Evolutionary conservation across 768 basidiomycete species (phyloP), one percentile per base, ranked within the genome.

Genomic region (Leucogyrophana mollusca): DNA sequence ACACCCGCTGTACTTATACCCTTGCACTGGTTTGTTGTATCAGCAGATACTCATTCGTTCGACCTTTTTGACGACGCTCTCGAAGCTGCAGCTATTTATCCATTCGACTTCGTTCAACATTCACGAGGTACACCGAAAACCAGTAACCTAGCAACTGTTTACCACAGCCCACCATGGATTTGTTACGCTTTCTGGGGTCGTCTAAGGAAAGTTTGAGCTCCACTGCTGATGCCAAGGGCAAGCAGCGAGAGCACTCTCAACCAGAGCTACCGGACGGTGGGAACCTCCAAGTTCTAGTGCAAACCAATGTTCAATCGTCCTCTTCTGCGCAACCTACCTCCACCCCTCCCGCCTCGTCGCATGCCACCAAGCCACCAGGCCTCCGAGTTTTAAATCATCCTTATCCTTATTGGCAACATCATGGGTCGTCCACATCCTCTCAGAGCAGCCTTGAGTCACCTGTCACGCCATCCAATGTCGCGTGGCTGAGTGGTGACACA

Each of bases 401-500:
- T 10, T 66, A 62, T 48, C 65, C 64, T 20, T 69, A 62, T 40
- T 63, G 67, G 67, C 64, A 66, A 24, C 58, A 56, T n/a, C 65
- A 66, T 41, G 58, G 56, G 4, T 56, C 63, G 3, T 52, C 60
- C 22, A 60, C 61, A n/a, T 69, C 59, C 24, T 58, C 59, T 34
- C 46, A 66, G 48, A 56, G 61, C 46, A 52, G 67, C 51, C 41
- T 62, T 55, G 51, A 66, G 50, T 61, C 70, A 45, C 55, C 56
- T 46, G 41, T 56, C 52, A 66, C 64, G 2, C 71, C 71, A n/a
- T 65, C 71, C 1, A 63, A 66, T 30, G 68, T 74, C 38, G 69
- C 68, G 9, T 74, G 73, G 73, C 46, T 71, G 39, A 47, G 49
- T 43, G 45, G 52, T 41, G 51, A 51, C 47, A 43, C 17, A n/a